These are phyloP conservation scores for Quercus bicolor DNA, from an alignment of 306 rosid genomes.

Conservation along the genomic window DNA sequence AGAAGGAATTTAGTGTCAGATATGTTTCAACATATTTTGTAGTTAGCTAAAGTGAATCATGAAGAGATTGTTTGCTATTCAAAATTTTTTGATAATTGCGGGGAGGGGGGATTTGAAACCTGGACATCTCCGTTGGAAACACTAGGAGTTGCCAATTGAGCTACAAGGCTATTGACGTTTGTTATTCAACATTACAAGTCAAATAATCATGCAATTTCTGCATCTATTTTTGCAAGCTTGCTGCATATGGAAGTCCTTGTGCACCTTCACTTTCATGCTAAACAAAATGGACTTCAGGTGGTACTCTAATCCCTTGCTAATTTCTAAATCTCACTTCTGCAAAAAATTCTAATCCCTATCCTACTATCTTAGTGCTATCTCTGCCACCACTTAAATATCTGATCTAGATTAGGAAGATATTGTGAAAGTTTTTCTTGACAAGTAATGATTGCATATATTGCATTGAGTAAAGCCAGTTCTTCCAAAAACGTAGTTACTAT, in stretches of 20 bases:
- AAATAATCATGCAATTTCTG: constrained; percentile 1
- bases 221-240: background rate
- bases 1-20: constrained; percentile 21
- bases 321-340: background rate
- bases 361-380: background rate
- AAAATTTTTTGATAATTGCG: background rate
- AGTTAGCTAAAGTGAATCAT: constrained; percentile 14
- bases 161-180: background rate
- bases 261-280: background rate
- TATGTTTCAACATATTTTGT: constrained; percentile 14
- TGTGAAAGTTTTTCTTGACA: background rate
- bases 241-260: background rate
- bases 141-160: too few relatives aligned
- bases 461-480: background rate
- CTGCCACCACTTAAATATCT: background rate
- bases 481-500: background rate
- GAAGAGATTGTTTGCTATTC: constrained; percentile 1
- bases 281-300: background rate
- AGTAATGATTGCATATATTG: background rate
- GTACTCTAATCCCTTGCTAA: background rate
- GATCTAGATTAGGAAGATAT: background rate
- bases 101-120: too few relatives aligned
- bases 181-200: background rate
- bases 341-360: background rate
- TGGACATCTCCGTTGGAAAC: too few relatives aligned